A percentile compares a stretch with the other conserved stretches of the same genome.
These are phyloP conservation scores for Macadamia integrifolia DNA, from an alignment of 164 flowering plant genomes.

Conservation along the genomic window DNA sequence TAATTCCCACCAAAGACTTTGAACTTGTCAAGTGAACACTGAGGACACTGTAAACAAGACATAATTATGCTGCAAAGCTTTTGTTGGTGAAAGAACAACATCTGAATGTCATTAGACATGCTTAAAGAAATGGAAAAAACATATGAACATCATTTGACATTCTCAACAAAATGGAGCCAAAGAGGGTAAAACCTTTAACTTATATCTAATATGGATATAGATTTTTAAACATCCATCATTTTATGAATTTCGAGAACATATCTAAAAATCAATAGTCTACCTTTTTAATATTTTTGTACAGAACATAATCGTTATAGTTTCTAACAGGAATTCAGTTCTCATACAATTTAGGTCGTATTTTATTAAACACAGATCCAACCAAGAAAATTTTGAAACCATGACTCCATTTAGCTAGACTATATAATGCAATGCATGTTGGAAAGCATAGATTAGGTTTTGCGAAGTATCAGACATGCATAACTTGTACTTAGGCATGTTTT, in stretches of 20 bases:
- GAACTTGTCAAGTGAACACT: constrained; percentile 96
- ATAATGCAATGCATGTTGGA: no score
- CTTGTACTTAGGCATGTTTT: no score
- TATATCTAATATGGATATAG: neutral
- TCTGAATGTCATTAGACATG: neutral
- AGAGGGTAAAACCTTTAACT: no score
- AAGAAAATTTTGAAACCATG: no score
- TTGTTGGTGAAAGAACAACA: neutral
- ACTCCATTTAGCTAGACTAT: no score
- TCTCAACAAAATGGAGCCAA: neutral
- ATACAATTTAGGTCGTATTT: no score
- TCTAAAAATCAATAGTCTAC: neutral
- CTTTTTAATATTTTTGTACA: neutral
- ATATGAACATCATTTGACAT: neutral
- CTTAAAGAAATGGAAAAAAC: neutral
- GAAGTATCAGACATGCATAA: no score
- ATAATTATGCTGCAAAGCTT: constrained; percentile 5
- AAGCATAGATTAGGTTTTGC: no score
- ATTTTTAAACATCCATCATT: neutral
- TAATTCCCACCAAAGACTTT: constrained; percentile 83
- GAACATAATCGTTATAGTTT: neutral
- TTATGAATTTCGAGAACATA: neutral
- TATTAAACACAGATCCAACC: no score
- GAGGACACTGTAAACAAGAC: constrained; percentile 57
- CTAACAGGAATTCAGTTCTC: neutral